phyloP scores from a whole-genome alignment of 805 yeast genomes.

The Ogataea sp. region DNA sequence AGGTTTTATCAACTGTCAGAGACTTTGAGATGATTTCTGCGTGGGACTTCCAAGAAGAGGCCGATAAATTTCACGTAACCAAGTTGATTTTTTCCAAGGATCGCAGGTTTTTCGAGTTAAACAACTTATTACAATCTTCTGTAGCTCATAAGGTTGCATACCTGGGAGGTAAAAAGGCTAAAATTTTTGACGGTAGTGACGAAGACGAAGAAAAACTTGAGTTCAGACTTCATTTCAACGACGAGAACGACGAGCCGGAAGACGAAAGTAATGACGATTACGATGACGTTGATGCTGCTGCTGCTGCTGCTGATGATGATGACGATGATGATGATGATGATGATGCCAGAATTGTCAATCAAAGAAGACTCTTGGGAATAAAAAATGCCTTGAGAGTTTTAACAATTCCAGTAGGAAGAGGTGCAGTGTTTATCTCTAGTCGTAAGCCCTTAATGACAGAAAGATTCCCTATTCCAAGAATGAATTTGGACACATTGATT shows the following conservation, averaged over 20 bases:
- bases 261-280: background rate
- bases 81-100: slow-evolving; percentile 69
- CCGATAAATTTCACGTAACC: slow-evolving; percentile 60
- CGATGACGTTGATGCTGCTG: background rate
- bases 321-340: slow-evolving; percentile 4
- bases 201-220: slow-evolving; percentile 27
- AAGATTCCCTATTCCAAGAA: slow-evolving; percentile 66
- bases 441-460: slow-evolving; percentile 78
- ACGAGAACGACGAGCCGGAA: background rate
- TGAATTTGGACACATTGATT: slow-evolving; percentile 61
- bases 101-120: slow-evolving; percentile 69
- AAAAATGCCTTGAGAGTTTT: slow-evolving; percentile 64
- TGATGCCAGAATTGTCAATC: slow-evolving; percentile 49
- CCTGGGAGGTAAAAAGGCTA: no score
- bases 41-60: slow-evolving; percentile 67
- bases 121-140: slow-evolving; percentile 63
- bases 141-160: slow-evolving; percentile 45
- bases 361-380: slow-evolving; percentile 51
- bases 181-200: no score
- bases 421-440: slow-evolving; percentile 60
- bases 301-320: background rate
- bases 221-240: no score
- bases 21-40: slow-evolving; percentile 44
- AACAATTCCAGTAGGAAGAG: slow-evolving; percentile 71
- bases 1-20: slow-evolving; percentile 29